A percentile compares a stretch with the other conserved stretches of the same genome.
These are phyloP conservation scores for Prunus mira DNA, from an alignment of 306 rosid species.

Conservation along the genomic window DNA sequence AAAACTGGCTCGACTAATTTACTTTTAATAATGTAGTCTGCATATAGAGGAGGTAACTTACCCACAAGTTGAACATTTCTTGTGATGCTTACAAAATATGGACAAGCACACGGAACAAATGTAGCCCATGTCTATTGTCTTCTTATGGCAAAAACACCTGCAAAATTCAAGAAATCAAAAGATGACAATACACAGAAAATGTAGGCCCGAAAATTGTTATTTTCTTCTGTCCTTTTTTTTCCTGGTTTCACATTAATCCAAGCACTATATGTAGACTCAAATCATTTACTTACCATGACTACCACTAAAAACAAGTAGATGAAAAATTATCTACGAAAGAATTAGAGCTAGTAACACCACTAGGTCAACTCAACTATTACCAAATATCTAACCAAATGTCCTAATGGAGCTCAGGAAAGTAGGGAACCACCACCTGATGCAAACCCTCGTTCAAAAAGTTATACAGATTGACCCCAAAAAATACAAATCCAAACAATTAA, in stretches of 20 bases:
- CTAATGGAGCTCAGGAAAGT: not conserved
- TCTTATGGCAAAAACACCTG: constrained; percentile 99
- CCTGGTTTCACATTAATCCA: not conserved
- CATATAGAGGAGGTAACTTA: constrained; percentile 33
- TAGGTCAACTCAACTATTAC: not conserved
- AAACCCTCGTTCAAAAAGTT: not conserved
- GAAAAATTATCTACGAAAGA: not conserved
- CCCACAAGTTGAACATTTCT: constrained; percentile 98
- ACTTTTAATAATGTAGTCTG: not conserved
- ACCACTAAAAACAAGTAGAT: not conserved
- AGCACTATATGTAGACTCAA: not conserved
- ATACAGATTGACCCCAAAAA: not conserved
- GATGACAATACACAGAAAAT: not conserved
- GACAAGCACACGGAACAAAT: constrained; percentile 95
- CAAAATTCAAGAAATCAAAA: constrained; percentile 22
- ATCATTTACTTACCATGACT: not conserved
- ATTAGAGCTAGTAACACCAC: not conserved
- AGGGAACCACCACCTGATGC: not conserved
- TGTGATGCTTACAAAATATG: constrained; percentile 93
- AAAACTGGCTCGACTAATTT: not conserved
- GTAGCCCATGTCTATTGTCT: constrained; percentile 93
- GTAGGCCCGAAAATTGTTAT: not conserved
- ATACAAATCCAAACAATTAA: not conserved
- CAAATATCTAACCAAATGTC: not conserved
- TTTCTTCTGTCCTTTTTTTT: not conserved